Base-by-base conservation (phyloP, 2,329 filamentous ascomycete genomes). In the Alternaria gansuensis region DNA sequence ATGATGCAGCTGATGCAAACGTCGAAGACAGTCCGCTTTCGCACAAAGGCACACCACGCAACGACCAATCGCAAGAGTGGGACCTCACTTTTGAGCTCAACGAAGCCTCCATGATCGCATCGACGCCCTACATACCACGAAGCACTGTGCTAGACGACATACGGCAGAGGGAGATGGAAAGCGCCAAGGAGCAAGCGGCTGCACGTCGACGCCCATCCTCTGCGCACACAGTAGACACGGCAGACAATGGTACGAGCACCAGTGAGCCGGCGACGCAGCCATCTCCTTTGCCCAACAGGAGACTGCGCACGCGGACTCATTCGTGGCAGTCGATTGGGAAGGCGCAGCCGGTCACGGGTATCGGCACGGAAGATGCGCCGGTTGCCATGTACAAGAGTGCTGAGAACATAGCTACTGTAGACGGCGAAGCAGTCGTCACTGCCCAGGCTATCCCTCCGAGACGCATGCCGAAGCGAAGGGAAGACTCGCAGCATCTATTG, bases 401-500 rank as follows among this genome's bases (percentile, higher is more conserved):
- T 5, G 75, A 79, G 55, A 75, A 70, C 2, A 63, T 76, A 29
- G 71, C 64, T 29, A 40, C 70, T n/a, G 60, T 73, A 23, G 72
- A 77, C 53, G 65, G 62, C n/a, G 66, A 68, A 17, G 65, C 68
- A 5, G 59, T 68, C 41, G 70, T 64, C 26, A 70, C 63, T 21
- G 68, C 68, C 8, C 59, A 68, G 40, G 65, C 59, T 48, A 66
- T 62, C 24, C 59, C 67, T 4, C 63, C 72, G 44, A 68, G 71
- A 41, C 74, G 75, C 10, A 36, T 55, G 13, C 54, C 60, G 11
- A 73, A 78, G 50, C 68, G 73, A 31, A 75, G 79, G 36, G 73
- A 77, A 40, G 81, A 82, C 64, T 82, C 81, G 5, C 75, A 81
- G 59, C 75, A 80, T 59, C 68, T 83, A 23, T 71, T 84, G 45